Evolutionary conservation across 1,139 yeast genomes (phyloP).

Genomic region (Magnusiomyces tetraspermus): DNA sequence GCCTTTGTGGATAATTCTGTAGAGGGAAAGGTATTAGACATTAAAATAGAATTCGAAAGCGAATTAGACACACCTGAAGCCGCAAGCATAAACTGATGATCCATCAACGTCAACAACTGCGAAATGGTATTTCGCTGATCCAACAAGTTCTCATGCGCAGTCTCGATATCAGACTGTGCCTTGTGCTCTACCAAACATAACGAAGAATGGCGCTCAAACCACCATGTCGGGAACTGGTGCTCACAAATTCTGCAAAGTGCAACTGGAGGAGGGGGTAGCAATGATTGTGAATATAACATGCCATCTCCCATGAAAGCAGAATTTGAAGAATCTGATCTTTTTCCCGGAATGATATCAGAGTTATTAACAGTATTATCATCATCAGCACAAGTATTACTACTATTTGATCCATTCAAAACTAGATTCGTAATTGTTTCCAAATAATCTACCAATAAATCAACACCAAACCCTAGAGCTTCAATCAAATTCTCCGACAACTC

Average conservation of each 20-base stretch:
- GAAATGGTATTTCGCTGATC: constrained; percentile 59
- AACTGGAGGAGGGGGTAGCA: constrained; percentile 69
- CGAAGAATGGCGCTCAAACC: constrained; percentile 86
- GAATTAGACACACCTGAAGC: not conserved
- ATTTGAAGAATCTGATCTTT: not conserved
- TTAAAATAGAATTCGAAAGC: not conserved
- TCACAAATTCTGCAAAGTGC: constrained; percentile 91
- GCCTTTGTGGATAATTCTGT: not conserved
- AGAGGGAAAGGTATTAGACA: constrained; percentile 15
- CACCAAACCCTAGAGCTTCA: constrained; percentile 77
- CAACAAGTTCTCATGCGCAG: constrained; percentile 62
- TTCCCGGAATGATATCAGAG: no score
- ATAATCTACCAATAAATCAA: constrained; percentile 72
- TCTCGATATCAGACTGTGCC: constrained; percentile 68
- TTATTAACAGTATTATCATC: constrained; percentile 40
- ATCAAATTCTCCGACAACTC: constrained; percentile 60
- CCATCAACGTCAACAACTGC: constrained; percentile 19
- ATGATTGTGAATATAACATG: not conserved
- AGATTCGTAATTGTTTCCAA: constrained; percentile 52
- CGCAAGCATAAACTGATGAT: constrained; percentile 5
- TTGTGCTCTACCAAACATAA: constrained; percentile 79
- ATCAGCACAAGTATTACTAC: no score
- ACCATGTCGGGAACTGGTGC: constrained; percentile 88
- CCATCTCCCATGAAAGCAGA: not conserved
- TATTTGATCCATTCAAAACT: constrained; percentile 32